Evolutionary conservation across 768 basidiomycete species (phyloP), one percentile per base, ranked within the genome.

Genomic region (Leucogyrophana mollusca): DNA sequence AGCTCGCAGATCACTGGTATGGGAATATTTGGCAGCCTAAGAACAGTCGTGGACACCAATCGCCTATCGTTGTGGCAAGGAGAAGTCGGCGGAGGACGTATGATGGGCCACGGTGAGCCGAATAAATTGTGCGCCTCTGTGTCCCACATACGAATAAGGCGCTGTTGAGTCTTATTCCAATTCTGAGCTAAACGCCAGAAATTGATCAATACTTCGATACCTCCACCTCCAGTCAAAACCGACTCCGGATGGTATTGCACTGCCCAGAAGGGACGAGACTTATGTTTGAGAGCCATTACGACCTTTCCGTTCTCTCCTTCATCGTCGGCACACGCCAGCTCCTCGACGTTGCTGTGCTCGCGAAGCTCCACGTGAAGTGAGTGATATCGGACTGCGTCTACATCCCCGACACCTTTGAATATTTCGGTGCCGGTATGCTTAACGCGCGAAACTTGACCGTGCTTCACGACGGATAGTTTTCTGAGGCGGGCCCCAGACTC

Each of bases 191-290:
- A 69, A 18, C 64, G 62, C 87, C 87, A 91, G 59, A 91, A 91
- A 61, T 90, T 92, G 17, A 62, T 63, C 46, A 91, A 52, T 13
- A 90, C 79, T 46, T 83, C 75, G n/a, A 75, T 56, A 1, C 89
- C 89, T 5, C 85, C 86, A 2, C 76, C 78, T 34, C 72, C 68
- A 2, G 89, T 92, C 54, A 85, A 75, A 3, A 87, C 79, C 4
- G 90, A 92, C 59, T 92, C 90, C 5, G 90, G 90, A 60, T 93
- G 90, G 60, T 92, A 93, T 58, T 93, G 90, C 18, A 93, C 90
- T 3, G 86, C 89, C 85, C 87, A 92, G 57, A 90, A 88, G 4
- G 90, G 90, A 49, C 73, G 76, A 18, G 55, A 64, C 40, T 52
- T 71, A 59, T 93, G 90, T 52, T 74, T 77, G 21, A 78, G 67